A percentile compares a stretch with the other conserved stretches of the same genome.
Evolutionary conservation across 805 yeast species (phyloP).

Genomic region (Kuraishia hungarica): DNA sequence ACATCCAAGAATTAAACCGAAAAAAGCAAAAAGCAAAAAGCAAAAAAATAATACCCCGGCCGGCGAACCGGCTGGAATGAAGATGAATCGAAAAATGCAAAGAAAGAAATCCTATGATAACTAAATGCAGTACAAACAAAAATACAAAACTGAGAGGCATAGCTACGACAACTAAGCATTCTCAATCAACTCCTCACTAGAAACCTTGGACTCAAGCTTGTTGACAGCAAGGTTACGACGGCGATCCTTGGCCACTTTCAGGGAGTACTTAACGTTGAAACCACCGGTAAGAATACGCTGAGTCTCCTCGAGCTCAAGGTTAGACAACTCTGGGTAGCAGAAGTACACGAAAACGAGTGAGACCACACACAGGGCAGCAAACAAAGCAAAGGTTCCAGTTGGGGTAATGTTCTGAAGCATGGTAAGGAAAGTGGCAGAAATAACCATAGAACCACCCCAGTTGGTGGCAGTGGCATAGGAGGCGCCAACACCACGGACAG

Average conservation of each 20-base stretch:
- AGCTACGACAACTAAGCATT: neutral
- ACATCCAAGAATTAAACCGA: neutral
- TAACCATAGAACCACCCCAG: constrained; percentile 91
- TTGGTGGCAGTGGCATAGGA: constrained; percentile 88
- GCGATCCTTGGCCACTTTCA: constrained; percentile 42
- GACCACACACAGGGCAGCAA: constrained; percentile 71
- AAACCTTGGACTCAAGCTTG: neutral
- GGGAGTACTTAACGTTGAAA: constrained; percentile 68
- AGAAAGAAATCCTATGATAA: neutral
- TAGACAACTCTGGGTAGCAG: constrained; percentile 89
- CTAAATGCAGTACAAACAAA: neutral
- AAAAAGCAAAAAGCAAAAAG: neutral
- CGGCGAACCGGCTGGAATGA: neutral
- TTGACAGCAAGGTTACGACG: constrained; percentile 4
- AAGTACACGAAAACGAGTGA: constrained; percentile 71
- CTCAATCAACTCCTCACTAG: neutral
- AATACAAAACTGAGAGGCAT: neutral
- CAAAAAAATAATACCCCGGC: neutral
- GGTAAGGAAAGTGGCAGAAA: constrained; percentile 87
- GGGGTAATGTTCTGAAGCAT: constrained; percentile 93
- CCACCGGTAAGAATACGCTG: constrained; percentile 76
- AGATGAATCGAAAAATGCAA: neutral
- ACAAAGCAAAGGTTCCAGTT: constrained; percentile 87
- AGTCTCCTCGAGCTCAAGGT: constrained; percentile 86
- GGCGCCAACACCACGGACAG: constrained; percentile 87